phyloP scores from a whole-genome alignment of 495 filamentous ascomycete species.

The Neurospora sp. region DNA sequence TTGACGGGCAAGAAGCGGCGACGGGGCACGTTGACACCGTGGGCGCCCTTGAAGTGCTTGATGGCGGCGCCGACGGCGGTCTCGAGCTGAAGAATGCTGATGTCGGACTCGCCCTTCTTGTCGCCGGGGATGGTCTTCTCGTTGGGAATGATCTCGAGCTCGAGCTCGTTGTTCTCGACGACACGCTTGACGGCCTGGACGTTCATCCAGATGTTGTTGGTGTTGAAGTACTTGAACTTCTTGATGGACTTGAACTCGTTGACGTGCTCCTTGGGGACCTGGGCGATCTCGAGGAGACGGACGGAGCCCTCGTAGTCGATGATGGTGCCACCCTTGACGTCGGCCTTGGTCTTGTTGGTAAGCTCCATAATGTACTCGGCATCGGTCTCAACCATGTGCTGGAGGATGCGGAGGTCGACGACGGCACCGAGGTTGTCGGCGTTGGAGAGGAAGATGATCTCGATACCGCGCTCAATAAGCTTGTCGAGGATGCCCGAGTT shows the following conservation, averaged over 20 bases:
- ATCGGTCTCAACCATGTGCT: constrained; percentile 96
- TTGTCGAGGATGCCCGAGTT: constrained; percentile 98
- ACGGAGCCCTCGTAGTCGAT: constrained; percentile 97
- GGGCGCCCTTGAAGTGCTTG: constrained; percentile 95
- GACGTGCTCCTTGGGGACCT: constrained; percentile 99
- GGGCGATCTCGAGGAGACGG: constrained; percentile 94
- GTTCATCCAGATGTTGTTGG: constrained; percentile 99
- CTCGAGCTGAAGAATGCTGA: constrained; percentile 96
- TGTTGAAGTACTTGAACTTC: constrained; percentile 99
- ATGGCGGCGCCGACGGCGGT: constrained; percentile 97
- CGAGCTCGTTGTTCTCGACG: constrained; percentile 94
- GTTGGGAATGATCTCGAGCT: constrained; percentile 99
- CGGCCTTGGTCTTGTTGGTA: constrained; percentile 99
- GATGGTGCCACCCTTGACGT: constrained; percentile 99
- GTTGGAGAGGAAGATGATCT: constrained; percentile 98
- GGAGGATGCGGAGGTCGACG: constrained; percentile 91
- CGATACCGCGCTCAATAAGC: constrained; percentile 85
- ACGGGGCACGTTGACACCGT: constrained; percentile 97
- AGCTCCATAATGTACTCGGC: constrained; percentile 99
- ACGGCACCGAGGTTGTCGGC: constrained; percentile 98
- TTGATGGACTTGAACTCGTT: constrained; percentile 99
- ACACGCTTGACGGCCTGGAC: constrained; percentile 95
- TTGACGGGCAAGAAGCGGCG: constrained; percentile 98
- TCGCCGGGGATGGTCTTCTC: constrained; percentile 96
- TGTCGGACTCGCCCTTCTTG: constrained; percentile 98